A percentile compares a stretch with the other conserved stretches of the same genome.
Evolutionary conservation across 768 basidiomycete species (phyloP).

Genomic region (Panellus pusillus): DNA sequence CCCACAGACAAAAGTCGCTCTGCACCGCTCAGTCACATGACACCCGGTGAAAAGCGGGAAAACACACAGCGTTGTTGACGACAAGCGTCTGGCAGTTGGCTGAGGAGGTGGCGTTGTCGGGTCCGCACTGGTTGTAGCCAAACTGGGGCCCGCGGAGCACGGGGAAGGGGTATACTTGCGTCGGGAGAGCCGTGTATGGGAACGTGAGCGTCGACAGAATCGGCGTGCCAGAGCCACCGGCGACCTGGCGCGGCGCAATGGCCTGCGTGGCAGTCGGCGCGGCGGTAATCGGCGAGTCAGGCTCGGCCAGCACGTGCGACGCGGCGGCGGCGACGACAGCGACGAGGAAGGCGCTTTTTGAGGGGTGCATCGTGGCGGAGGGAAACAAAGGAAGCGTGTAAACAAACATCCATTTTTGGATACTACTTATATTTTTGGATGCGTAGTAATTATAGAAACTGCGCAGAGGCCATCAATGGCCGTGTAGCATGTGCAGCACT

Average conservation of each 20-base stretch:
- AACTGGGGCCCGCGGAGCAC: constrained; percentile 16
- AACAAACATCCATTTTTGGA: no score
- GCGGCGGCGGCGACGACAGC: constrained; percentile 7
- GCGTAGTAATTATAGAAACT: no score
- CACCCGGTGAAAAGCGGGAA: not conserved
- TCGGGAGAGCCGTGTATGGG: constrained; percentile 10
- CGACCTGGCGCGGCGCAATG: constrained; percentile 12
- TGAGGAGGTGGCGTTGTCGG: constrained; percentile 10
- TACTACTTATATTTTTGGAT: no score
- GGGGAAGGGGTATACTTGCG: constrained; percentile 16
- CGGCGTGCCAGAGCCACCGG: constrained; percentile 11
- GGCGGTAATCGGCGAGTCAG: constrained; percentile 1
- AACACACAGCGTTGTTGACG: constrained; percentile 10
- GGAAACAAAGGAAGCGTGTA: not conserved
- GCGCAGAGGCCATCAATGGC: no score
- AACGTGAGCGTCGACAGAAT: constrained; percentile 14
- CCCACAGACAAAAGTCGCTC: constrained; percentile 13
- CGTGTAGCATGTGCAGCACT: no score
- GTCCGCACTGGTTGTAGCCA: constrained; percentile 14
- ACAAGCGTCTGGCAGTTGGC: constrained; percentile 17
- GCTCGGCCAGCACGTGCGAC: constrained; percentile 8
- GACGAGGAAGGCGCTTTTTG: constrained; percentile 4
- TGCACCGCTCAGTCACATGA: not conserved
- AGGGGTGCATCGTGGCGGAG: constrained; percentile 9
- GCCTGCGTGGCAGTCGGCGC: constrained; percentile 12